phyloP scores from a whole-genome alignment of 257 asterid genomes.

The Echites panduratus region DNA sequence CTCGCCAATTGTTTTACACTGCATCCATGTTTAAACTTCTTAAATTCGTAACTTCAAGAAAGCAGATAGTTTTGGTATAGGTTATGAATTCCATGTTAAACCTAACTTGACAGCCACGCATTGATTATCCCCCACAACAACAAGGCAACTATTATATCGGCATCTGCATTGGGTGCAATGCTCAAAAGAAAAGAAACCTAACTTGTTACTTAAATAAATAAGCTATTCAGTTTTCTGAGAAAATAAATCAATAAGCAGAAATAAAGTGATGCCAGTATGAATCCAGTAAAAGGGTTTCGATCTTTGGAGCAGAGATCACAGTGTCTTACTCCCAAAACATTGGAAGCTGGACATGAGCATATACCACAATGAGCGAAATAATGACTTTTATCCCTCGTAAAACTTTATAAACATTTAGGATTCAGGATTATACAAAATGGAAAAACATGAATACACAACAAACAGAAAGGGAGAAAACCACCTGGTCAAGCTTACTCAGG shows the following conservation, averaged over 20 bases:
- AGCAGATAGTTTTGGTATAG: neutral
- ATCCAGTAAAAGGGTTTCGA: neutral
- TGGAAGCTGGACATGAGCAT: neutral
- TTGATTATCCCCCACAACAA: neutral
- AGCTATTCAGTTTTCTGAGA: neutral
- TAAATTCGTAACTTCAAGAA: neutral
- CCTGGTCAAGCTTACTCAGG: conserved; percentile 83
- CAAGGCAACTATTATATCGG: neutral
- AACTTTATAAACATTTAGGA: neutral
- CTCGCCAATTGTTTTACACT: neutral
- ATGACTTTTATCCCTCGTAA: neutral
- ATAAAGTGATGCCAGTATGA: neutral
- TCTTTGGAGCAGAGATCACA: neutral
- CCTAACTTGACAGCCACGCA: neutral
- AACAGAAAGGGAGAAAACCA: conserved; percentile 3
- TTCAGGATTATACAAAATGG: neutral
- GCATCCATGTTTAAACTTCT: neutral
- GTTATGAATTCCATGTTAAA: neutral
- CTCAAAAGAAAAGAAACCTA: neutral
- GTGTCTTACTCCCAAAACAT: neutral
- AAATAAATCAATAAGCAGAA: neutral
- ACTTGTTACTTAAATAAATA: neutral
- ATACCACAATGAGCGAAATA: neutral
- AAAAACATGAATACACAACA: neutral
- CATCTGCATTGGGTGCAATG: neutral